These are phyloP conservation scores for Hyphopichia wangnamkhiaoensis DNA, from an alignment of 1,139 yeast species.

Conservation along the genomic window DNA sequence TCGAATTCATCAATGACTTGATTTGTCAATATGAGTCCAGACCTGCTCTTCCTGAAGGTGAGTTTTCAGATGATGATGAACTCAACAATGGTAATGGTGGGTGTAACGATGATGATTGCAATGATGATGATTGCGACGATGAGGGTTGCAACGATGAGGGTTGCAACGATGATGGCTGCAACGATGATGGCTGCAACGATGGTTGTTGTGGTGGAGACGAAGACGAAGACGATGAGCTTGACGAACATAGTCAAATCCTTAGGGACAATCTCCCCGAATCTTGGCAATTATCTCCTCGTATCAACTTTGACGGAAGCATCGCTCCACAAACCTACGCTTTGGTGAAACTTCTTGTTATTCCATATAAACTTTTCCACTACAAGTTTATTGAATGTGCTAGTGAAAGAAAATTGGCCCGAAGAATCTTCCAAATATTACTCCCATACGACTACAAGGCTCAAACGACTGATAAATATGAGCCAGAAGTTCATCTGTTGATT, in stretches of 20 bases:
- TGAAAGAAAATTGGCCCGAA: constrained; percentile 14
- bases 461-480: constrained; percentile 8
- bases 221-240: constrained; percentile 14
- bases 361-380: constrained; percentile 23
- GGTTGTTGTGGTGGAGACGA: constrained; percentile 19
- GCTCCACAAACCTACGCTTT: constrained; percentile 29
- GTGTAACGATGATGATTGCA: constrained; percentile 6
- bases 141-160: constrained; percentile 6
- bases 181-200: constrained; percentile 15
- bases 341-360: constrained; percentile 24
- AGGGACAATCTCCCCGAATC: constrained; percentile 19
- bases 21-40: constrained; percentile 6
- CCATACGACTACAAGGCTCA: constrained; percentile 8
- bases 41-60: constrained; percentile 3
- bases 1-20: constrained; percentile 42
- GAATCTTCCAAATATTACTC: constrained; percentile 15
- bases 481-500: constrained; percentile 16
- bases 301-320: constrained; percentile 23
- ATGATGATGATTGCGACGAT: constrained; percentile 6
- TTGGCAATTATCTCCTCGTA: constrained; percentile 30
- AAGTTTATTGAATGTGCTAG: constrained; percentile 13
- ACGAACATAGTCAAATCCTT: constrained; percentile 8
- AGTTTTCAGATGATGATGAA: not conserved
- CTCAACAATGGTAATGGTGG: constrained; percentile 21
- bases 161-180: constrained; percentile 15